Evolutionary conservation across 208 protist genomes (phyloP), one percentile per base, ranked within the genome.

Genomic region (Crithidia fasciculata): DNA sequence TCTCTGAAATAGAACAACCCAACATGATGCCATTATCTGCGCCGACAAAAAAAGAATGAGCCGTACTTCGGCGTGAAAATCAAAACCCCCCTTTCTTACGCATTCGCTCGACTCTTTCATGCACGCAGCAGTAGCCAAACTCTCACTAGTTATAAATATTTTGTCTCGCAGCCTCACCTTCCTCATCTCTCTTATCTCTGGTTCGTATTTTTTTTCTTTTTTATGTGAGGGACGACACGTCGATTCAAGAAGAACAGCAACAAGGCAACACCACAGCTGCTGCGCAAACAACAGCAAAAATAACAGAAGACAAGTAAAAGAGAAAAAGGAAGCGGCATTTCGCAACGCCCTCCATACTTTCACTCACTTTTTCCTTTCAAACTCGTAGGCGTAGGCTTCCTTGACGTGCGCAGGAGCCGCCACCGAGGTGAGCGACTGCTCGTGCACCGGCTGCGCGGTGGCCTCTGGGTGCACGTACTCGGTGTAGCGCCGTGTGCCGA

Each of bases 401-500:
- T 36, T 57, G 36, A 79, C 81, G 52, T 87, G 73, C 3, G 63
- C 10, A 8, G 82, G 74, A 7, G 72, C 65, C 15, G 63, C 50
- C 10, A 77, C 69, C 18, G 76, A 79, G 12, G 69, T 86, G 5
- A 96, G 54, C 36, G 84, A 69, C 72, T 94, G 88, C 40, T 78
- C 74, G 56, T 84, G 83, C 16, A 65, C 59, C 7, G 84, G 78
- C 10, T 64, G 45, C 36, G 81, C 75, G 3, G 45, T 74, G 50
- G 59, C 63, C 39, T 85, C 84, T 3, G 91, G 89, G 63, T 94
- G 77, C 9, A 92, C 69, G 36, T 83, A 73, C 60, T 94, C 91
- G 5, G 91, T 90, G 78, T 82, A 92, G 65, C 81, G 82, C 3
- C 91, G 81, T 0, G 80, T 57, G 49, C 79, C 61, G 0, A 86